A percentile compares a stretch with the other conserved stretches of the same genome.
Evolutionary conservation across 2,329 filamentous ascomycete genomes (phyloP).

Genomic region (Dothideomycetes sp.): DNA sequence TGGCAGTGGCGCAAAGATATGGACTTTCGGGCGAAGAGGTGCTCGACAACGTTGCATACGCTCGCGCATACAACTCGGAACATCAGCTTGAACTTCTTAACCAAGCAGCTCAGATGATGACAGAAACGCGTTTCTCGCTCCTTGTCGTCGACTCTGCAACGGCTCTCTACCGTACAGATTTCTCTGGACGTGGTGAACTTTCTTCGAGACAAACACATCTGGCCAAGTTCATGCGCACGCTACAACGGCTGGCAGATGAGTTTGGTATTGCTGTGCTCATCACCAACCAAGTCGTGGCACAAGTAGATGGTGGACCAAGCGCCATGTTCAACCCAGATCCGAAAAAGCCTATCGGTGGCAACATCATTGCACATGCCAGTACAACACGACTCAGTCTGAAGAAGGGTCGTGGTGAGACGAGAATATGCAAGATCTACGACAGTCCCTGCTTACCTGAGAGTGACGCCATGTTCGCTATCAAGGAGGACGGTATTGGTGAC

Average conservation of each 20-base stretch:
- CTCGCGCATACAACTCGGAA: slow-evolving; percentile 95
- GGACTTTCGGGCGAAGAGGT: slow-evolving; percentile 95
- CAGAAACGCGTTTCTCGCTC: slow-evolving; percentile 92
- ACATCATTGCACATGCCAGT: slow-evolving; percentile 96
- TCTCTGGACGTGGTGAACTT: slow-evolving; percentile 89
- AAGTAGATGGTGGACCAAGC: slow-evolving; percentile 91
- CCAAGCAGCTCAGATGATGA: slow-evolving; percentile 98
- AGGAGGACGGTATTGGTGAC: slow-evolving; percentile 93
- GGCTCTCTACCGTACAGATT: slow-evolving; percentile 90
- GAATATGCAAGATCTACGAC: slow-evolving; percentile 98
- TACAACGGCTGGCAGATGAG: slow-evolving; percentile 66
- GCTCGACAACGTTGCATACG: slow-evolving; percentile 95
- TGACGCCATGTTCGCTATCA: slow-evolving; percentile 93
- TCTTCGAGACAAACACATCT: slow-evolving; percentile 86
- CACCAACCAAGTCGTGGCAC: slow-evolving; percentile 96
- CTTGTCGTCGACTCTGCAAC: slow-evolving; percentile 95
- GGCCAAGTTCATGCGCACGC: slow-evolving; percentile 77
- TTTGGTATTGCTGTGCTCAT: slow-evolving; percentile 98
- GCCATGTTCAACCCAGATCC: slow-evolving; percentile 99
- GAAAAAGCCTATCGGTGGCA: slow-evolving; percentile 97
- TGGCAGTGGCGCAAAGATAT: slow-evolving; percentile 88
- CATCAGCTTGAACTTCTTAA: slow-evolving; percentile 92
- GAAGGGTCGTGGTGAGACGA: slow-evolving; percentile 89
- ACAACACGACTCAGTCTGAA: slow-evolving; percentile 91
- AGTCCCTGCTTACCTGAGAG: slow-evolving; percentile 94